phyloP scores from a whole-genome alignment of 2,329 filamentous ascomycete genomes.

The Penicillium sp. region DNA sequence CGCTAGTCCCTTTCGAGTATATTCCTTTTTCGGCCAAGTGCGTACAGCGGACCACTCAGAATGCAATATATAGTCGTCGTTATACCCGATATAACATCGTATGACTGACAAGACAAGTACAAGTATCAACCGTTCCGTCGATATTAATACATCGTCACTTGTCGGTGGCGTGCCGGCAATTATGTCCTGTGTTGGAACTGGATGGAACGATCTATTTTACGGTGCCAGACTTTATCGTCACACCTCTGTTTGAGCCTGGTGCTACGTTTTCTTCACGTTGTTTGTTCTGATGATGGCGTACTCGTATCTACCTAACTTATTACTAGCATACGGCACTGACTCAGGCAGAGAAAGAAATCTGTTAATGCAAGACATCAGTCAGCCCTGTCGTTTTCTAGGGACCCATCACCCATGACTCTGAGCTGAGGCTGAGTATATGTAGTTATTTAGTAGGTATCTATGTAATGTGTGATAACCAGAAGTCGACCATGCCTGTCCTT shows the following conservation, averaged over 20 bases:
- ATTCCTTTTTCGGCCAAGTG: background rate
- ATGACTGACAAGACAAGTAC: too few relatives aligned
- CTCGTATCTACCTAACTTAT: too few relatives aligned
- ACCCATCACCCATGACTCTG: background rate
- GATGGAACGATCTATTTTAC: too few relatives aligned
- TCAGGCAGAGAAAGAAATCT: background rate
- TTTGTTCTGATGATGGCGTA: too few relatives aligned
- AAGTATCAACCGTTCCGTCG: too few relatives aligned
- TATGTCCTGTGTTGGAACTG: too few relatives aligned
- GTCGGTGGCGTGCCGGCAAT: too few relatives aligned
- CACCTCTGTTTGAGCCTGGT: too few relatives aligned
- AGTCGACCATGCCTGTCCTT: background rate
- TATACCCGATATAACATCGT: background rate
- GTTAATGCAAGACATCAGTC: background rate
- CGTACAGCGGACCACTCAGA: too few relatives aligned
- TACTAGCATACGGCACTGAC: background rate
- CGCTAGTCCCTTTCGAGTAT: conserved; percentile 6
- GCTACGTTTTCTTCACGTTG: background rate
- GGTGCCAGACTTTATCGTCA: too few relatives aligned
- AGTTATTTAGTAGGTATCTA: too few relatives aligned
- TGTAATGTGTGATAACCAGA: background rate
- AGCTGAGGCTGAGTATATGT: too few relatives aligned
- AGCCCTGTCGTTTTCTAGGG: background rate
- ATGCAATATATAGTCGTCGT: background rate
- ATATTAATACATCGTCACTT: background rate